A percentile compares a stretch with the other conserved stretches of the same genome.
Evolutionary conservation across 495 filamentous ascomycete genomes (phyloP).

Genomic region (Trichoderma gamsii): DNA sequence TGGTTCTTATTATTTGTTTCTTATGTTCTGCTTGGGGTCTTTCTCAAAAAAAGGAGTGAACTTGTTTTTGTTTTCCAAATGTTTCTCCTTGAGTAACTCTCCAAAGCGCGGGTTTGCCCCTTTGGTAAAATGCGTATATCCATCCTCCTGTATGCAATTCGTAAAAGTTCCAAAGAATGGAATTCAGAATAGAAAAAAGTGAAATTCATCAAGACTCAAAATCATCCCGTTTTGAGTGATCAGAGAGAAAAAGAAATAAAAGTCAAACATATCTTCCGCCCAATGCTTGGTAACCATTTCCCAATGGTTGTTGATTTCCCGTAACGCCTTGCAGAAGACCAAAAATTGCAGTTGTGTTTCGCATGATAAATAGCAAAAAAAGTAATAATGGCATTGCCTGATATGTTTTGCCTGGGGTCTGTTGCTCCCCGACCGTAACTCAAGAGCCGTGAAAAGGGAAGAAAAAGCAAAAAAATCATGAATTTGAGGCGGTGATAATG

Average conservation of each 20-base stretch:
- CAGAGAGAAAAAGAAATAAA: background rate
- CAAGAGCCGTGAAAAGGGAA: slow-evolving; percentile 3
- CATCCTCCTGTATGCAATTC: slow-evolving; percentile 12
- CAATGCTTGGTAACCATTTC: slow-evolving; percentile 5
- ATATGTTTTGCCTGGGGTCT: background rate
- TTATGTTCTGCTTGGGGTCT: background rate
- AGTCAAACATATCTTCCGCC: background rate
- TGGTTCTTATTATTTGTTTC: background rate
- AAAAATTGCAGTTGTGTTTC: slow-evolving; percentile 6
- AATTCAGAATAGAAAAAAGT: background rate
- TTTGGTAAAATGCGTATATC: background rate
- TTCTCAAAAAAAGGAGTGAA: no score
- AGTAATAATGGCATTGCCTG: slow-evolving; percentile 8
- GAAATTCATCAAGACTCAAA: background rate
- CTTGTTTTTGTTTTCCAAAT: background rate
- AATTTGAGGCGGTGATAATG: background rate
- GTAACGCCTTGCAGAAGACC: slow-evolving; percentile 9
- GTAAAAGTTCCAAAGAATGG: background rate
- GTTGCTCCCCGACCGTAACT: slow-evolving; percentile 4
- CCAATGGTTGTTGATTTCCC: background rate
- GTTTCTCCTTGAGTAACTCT: background rate
- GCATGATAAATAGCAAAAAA: background rate
- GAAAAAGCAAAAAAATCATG: background rate
- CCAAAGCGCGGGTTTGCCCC: background rate
- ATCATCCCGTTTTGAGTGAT: background rate